phyloP scores from a whole-genome alignment of 2,329 filamentous ascomycete genomes.

The Talaromyces marneffei region DNA sequence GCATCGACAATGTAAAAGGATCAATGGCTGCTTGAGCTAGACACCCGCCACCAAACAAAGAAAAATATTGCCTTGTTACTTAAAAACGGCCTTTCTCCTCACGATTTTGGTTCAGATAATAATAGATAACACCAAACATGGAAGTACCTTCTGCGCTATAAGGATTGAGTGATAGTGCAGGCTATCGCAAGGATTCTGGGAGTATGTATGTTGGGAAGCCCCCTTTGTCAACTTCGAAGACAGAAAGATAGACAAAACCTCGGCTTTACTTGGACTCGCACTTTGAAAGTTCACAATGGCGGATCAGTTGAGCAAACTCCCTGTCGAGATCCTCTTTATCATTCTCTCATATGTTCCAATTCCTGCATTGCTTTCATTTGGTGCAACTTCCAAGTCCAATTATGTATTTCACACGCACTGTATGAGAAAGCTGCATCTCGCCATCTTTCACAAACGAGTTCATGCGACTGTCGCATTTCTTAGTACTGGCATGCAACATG shows the following conservation, averaged over 20 bases:
- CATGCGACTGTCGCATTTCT: conserved; percentile 30
- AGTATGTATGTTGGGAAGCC: background rate
- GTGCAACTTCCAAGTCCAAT: conserved; percentile 25
- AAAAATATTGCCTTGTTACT: background rate
- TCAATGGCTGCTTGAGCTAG: no score
- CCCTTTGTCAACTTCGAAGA: background rate
- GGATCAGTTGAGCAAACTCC: conserved; percentile 21
- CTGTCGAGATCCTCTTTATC: conserved; percentile 27
- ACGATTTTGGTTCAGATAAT: background rate
- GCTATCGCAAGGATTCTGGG: background rate
- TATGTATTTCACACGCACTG: conserved; percentile 25
- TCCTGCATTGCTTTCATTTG: conserved; percentile 27
- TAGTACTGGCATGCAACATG: conserved; percentile 22
- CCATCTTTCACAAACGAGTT: conserved; percentile 28
- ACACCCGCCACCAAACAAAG: no score
- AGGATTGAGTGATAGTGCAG: background rate
- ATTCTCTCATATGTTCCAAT: conserved; percentile 29
- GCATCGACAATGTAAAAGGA: background rate
- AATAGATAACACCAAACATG: background rate
- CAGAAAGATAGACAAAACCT: background rate
- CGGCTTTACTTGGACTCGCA: background rate
- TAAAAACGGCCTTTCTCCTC: background rate
- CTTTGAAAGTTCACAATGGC: background rate
- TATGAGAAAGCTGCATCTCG: conserved; percentile 27
- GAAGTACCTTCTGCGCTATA: background rate